Base-by-base conservation (phyloP, 768 basidiomycete genomes). In the Termitomyces heimii region DNA sequence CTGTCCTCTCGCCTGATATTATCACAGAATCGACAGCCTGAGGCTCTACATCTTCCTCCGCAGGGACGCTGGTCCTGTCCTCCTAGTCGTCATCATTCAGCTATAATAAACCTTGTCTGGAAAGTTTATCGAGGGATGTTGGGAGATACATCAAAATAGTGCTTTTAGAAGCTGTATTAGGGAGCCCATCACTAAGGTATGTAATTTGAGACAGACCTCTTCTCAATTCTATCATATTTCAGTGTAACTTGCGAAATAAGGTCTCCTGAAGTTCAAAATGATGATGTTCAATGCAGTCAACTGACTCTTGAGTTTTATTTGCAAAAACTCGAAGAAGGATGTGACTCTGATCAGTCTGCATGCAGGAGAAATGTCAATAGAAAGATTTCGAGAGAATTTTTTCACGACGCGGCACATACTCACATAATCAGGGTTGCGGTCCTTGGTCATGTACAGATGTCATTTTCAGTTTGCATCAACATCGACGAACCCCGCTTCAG, bases 21-120 rank as follows among this genome's bases (percentile, higher is more conserved):
- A 18, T 35, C 8, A 24, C 24, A 51, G 18, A 39, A 39, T 39
- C 7, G 14, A 37, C 18, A 51, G 35, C 32, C 32, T 32, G 32
- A 5, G 4, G 10, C 12, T 40, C 52, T 53, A 13, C 20, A n/a
- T 26, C 35, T 42, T 53, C 52, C 35, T 53, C 52, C n/a, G 16
- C 13, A 26, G 49, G 9, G 20, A 35, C 13, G n/a, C 8, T 16
- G 34, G 5, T 18, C 28, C 39, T 42, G n/a, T 40, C 20, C 53
- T 53, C 9, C n/a, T n/a, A n/a, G 62, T 58, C 14, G 44, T 57
- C 7, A 57, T 58, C 8, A 12, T 64, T 59, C 2, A 65, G 51
- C 49, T 68, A 62, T 24, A 58, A 47, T 14, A 67, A 62, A 20
- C 63, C 62, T 43, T 65, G 62, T 10, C 67, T 66, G 20, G 65